A percentile compares a stretch with the other conserved stretches of the same genome.
These are phyloP conservation scores for Thozetella sp. DNA, from an alignment of 495 filamentous ascomycete genomes.

Conservation along the genomic window DNA sequence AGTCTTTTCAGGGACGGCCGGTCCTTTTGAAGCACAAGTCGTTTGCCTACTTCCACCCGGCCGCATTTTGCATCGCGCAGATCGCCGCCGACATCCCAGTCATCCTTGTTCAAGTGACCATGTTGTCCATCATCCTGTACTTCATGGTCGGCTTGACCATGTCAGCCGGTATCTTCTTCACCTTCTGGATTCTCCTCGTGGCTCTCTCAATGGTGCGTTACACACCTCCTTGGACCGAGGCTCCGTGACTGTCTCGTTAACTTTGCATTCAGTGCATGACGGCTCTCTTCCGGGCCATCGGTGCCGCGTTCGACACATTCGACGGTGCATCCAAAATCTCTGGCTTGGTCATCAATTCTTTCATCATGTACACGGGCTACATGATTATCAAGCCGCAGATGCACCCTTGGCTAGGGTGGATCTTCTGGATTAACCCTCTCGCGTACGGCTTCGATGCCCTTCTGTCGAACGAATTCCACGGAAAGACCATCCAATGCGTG, in stretches of 20 bases:
- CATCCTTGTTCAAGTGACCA: conserved; percentile 65
- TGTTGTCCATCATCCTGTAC: conserved; percentile 79
- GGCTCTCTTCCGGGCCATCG: conserved; percentile 76
- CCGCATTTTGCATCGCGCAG: conserved; percentile 77
- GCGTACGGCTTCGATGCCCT: conserved; percentile 73
- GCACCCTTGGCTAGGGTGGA: conserved; percentile 79
- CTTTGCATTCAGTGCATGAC: conserved; percentile 44
- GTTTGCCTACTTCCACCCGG: conserved; percentile 83
- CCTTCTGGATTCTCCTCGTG: conserved; percentile 63
- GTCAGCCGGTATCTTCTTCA: conserved; percentile 83
- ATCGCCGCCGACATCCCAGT: conserved; percentile 77
- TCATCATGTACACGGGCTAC: conserved; percentile 80
- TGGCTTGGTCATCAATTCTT: conserved; percentile 66
- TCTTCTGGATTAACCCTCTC: conserved; percentile 75
- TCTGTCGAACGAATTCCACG: conserved; percentile 70
- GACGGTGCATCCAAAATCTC: conserved; percentile 55
- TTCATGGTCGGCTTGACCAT: conserved; percentile 72
- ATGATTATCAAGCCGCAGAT: conserved; percentile 69
- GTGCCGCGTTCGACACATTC: conserved; percentile 62
- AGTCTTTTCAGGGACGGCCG: conserved; percentile 68
- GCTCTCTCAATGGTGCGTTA: conserved; percentile 63
- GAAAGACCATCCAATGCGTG: conserved; percentile 48
- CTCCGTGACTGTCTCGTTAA: conserved; percentile 34
- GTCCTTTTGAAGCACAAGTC: conserved; percentile 83
- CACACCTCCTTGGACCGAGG: not conserved